These are phyloP conservation scores for Aspergillus panamensis DNA, from an alignment of 495 filamentous ascomycete genomes.

Conservation along the genomic window DNA sequence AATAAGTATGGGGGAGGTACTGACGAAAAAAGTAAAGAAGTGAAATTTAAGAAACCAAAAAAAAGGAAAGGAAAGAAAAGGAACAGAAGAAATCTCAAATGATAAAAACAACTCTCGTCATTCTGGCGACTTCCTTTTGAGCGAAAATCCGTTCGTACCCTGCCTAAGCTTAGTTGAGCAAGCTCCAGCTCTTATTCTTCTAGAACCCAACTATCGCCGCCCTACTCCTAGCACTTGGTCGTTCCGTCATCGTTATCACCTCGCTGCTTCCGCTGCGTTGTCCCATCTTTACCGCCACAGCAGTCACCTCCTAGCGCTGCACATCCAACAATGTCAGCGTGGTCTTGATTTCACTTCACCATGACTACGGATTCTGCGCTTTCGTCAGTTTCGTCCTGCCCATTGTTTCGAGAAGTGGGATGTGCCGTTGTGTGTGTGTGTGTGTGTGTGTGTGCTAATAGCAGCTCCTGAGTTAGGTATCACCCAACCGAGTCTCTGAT, in stretches of 20 bases:
- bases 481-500: slow-evolving; percentile 57
- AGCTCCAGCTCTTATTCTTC: slow-evolving; percentile 3
- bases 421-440: slow-evolving; percentile 10
- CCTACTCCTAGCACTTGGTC: slow-evolving; percentile 2
- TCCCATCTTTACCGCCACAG: slow-evolving; percentile 14
- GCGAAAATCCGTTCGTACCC: not conserved
- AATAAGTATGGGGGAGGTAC: not conserved
- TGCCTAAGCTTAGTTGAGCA: not conserved
- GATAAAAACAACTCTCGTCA: not conserved
- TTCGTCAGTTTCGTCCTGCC: slow-evolving; percentile 28
- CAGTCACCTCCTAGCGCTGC: slow-evolving; percentile 11
- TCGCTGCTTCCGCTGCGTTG: slow-evolving; percentile 7
- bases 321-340: slow-evolving; percentile 35
- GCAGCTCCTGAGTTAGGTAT: slow-evolving; percentile 39
- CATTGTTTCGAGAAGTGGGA: not conserved
- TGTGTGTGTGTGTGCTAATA: slow-evolving; percentile 17
- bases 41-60: not conserved
- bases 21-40: not conserved
- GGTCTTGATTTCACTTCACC: slow-evolving; percentile 31
- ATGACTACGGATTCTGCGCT: slow-evolving; percentile 47
- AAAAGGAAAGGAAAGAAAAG: not conserved
- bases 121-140: not conserved
- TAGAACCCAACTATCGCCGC: slow-evolving; percentile 11
- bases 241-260: slow-evolving; percentile 6
- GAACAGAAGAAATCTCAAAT: not conserved